Percentiles rank a stretch among this genome's conserved stretches.
Conservation (phyloP, 225 moss, liverwort and hornwort genomes). For the Neckera pumila region DNA sequence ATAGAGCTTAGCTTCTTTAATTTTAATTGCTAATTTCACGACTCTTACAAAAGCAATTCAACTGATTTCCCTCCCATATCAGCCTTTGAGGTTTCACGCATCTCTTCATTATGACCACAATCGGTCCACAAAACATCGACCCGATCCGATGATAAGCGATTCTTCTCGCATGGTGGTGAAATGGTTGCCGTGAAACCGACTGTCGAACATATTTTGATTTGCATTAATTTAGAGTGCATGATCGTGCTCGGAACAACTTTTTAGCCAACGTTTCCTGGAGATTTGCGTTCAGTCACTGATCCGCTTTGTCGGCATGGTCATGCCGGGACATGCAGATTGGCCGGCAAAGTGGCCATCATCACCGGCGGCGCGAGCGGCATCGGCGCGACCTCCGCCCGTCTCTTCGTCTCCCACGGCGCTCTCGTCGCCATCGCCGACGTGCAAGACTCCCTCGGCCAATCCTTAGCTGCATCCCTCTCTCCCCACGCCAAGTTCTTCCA, state of each 20-base stretch:
- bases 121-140: not conserved
- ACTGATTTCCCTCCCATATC: too few species aligned
- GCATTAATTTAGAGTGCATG: too few species aligned
- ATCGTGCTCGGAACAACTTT: not conserved
- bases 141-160: not conserved
- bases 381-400: slow-evolving; percentile 18
- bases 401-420: slow-evolving; percentile 25
- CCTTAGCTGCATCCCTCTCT: slow-evolving; percentile 14
- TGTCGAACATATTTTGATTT: not conserved
- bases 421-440: slow-evolving; percentile 27
- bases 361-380: slow-evolving; percentile 2
- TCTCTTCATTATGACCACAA: not conserved
- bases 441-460: slow-evolving; percentile 8
- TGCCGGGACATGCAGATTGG: not conserved
- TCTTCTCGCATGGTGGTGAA: not conserved
- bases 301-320: not conserved
- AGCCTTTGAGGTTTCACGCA: not conserved
- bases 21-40: not conserved
- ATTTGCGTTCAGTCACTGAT: not conserved
- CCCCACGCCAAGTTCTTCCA: slow-evolving; percentile 10
- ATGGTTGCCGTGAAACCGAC: not conserved
- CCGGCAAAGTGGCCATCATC: not conserved
- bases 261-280: not conserved
- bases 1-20: not conserved
- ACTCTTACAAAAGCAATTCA: not conserved